phyloP scores from a whole-genome alignment of 768 basidiomycete species.

The Amanita rubescens region DNA sequence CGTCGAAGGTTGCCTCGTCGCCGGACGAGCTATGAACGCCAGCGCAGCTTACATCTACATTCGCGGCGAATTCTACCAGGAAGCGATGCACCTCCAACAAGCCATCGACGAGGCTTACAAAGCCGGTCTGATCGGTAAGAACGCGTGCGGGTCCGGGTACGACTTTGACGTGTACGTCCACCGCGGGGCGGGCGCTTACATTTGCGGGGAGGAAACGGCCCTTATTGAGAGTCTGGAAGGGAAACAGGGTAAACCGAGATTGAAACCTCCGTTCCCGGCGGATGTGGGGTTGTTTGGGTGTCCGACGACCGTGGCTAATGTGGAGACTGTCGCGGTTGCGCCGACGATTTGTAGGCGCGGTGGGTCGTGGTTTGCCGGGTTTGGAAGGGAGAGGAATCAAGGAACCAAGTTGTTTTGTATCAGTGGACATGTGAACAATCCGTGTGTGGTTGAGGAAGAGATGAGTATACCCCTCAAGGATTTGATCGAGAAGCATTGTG shows the following conservation, averaged over 20 bases:
- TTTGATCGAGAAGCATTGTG: constrained; percentile 93
- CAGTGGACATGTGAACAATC: constrained; percentile 96
- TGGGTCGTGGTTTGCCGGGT: constrained; percentile 82
- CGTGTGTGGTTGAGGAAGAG: constrained; percentile 97
- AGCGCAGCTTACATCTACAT: constrained; percentile 99
- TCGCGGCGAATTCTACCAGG: constrained; percentile 96
- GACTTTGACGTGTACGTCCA: constrained; percentile 98
- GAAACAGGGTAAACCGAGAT: constrained; percentile 95
- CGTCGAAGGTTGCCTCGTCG: constrained; percentile 94
- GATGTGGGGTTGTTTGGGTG: constrained; percentile 98
- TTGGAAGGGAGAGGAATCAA: constrained; percentile 87
- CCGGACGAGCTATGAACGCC: constrained; percentile 96
- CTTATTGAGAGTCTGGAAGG: constrained; percentile 96
- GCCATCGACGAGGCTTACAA: constrained; percentile 95
- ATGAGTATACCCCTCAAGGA: constrained; percentile 97
- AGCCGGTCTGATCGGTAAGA: constrained; percentile 79
- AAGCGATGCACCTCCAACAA: constrained; percentile 89
- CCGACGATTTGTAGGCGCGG: constrained; percentile 94
- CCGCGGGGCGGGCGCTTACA: constrained; percentile 96
- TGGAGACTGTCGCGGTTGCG: constrained; percentile 96
- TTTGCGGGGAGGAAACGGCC: constrained; percentile 98
- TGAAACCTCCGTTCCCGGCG: constrained; percentile 98
- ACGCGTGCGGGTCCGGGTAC: constrained; percentile 90
- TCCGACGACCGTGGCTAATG: constrained; percentile 95
- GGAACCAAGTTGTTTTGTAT: constrained; percentile 98